These are phyloP conservation scores for Endocalyx cinctus DNA, from an alignment of 2,329 filamentous ascomycete genomes.

Conservation along the genomic window DNA sequence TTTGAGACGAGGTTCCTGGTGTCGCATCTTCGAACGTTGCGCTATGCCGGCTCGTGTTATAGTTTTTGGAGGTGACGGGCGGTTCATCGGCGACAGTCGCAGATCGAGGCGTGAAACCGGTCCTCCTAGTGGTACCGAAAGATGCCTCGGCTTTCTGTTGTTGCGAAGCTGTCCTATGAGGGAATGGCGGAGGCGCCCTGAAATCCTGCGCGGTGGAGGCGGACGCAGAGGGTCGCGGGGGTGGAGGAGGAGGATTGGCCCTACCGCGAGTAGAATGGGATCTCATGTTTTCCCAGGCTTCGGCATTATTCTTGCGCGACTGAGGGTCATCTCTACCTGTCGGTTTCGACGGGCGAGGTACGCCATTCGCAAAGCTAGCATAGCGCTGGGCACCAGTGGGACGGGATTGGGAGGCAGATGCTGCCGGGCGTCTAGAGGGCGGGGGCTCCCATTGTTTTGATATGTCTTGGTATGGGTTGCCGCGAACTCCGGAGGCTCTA, in stretches of 20 bases:
- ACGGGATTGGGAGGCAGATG: constrained; percentile 10
- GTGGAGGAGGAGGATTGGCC: constrained; percentile 20
- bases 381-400: constrained; percentile 40
- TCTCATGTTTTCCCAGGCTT: constrained; percentile 34
- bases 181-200: no score
- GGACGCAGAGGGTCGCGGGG: constrained; percentile 18
- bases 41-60: constrained; percentile 41
- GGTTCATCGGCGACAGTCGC: constrained; percentile 48
- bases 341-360: constrained; percentile 15
- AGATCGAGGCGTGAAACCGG: constrained; percentile 47
- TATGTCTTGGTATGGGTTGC: constrained; percentile 53
- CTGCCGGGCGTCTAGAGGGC: constrained; percentile 28
- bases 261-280: no score
- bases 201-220: no score
- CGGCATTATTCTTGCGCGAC: constrained; percentile 22
- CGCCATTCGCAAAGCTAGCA: constrained; percentile 18
- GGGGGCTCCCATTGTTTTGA: constrained; percentile 47
- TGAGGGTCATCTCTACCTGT: constrained; percentile 20
- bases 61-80: constrained; percentile 45
- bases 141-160: constrained; percentile 50
- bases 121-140: constrained; percentile 44
- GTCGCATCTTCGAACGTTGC: no score
- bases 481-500: constrained; percentile 49
- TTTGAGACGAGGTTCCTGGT: constrained; percentile 11
- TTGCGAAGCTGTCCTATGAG: constrained; percentile 48